A percentile compares a stretch with the other conserved stretches of the same genome.
Conservation (phyloP, 805 yeast species). For the Pichia cephalocereana region DNA sequence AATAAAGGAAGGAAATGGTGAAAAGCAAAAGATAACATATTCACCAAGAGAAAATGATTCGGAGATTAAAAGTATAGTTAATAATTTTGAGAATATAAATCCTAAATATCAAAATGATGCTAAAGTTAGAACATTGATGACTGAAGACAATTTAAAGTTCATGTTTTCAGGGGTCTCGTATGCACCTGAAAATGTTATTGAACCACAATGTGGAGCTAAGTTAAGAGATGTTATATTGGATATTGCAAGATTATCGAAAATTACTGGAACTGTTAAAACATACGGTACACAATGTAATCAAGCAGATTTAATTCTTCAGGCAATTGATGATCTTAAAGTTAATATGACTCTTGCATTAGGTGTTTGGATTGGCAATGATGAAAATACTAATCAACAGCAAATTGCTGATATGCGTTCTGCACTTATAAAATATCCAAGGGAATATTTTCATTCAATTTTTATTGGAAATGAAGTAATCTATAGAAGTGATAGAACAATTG, state of each 20-base stretch:
- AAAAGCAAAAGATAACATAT: background rate
- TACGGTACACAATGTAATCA: slow-evolving; percentile 59
- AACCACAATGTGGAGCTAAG: slow-evolving; percentile 44
- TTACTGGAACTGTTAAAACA: slow-evolving; percentile 48
- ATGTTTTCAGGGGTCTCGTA: slow-evolving; percentile 52
- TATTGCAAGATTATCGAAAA: slow-evolving; percentile 44
- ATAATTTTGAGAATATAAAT: slow-evolving; percentile 25
- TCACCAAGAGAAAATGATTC: slow-evolving; percentile 1
- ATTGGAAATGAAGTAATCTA: slow-evolving; percentile 59
- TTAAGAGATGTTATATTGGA: slow-evolving; percentile 45
- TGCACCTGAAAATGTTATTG: slow-evolving; percentile 42
- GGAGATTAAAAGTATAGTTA: background rate
- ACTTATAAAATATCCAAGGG: slow-evolving; percentile 34
- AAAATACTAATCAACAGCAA: slow-evolving; percentile 36
- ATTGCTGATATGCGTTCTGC: slow-evolving; percentile 35
- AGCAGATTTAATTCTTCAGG: slow-evolving; percentile 39
- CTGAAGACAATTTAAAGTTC: slow-evolving; percentile 22
- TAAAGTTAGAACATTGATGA: slow-evolving; percentile 31
- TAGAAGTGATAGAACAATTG: slow-evolving; percentile 36
- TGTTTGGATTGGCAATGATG: slow-evolving; percentile 48
- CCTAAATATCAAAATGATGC: slow-evolving; percentile 25
- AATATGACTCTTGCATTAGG: slow-evolving; percentile 54
- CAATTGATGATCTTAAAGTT: slow-evolving; percentile 40
- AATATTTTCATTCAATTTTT: slow-evolving; percentile 39
- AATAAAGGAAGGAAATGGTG: background rate